Evolutionary conservation across 768 basidiomycete genomes (phyloP), one percentile per base, ranked within the genome.

Genomic region (Tricholoma hemisulphureum): DNA sequence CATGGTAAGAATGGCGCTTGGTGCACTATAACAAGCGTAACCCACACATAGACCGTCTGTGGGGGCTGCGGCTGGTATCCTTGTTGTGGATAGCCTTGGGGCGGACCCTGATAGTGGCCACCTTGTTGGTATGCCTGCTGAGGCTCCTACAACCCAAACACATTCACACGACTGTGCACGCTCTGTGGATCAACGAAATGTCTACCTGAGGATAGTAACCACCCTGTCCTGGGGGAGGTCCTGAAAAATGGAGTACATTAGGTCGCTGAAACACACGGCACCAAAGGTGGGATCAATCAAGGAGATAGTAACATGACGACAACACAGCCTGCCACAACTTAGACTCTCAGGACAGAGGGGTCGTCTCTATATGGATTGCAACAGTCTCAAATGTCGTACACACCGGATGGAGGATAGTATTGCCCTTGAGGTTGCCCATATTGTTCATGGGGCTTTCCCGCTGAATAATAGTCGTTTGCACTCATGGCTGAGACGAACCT

Each of bases 31-130:
- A 50, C 20, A 41, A 39, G 34, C 50, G 43, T 29, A 32, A 80
- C 89, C 62, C 67, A 91, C 90, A 91, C 88, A 67, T 90, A 89
- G 53, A 93, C 85, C 0, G 87, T 85, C 69, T 93, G 90, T 16
- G 91, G 91, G n/a, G 60, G 77, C 53, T 80, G 75, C 9, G 76
- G 72, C 45, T 76, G 78, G 62, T 84, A 85, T 16, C 85, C 86
- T 61, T 87, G 78, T 64, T 78, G 78, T 32, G 79, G 75, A 51
- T 77, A 75, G 6, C 74, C 74, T 60, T 72, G 73, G 39, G 73
- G 73, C 21, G 73, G 71, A 26, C 72, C 73, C 51, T 74, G 73
- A 20, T 73, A 77, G 45, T 77, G 79, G 16, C 75, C 73, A 26
- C 73, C 71, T 57, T 78, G 77, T 56, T 86, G 83, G 69, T 91